Evolutionary conservation across 306 rosid genomes (phyloP), one percentile per base, ranked within the genome.

Genomic region (Vicia faba): DNA sequence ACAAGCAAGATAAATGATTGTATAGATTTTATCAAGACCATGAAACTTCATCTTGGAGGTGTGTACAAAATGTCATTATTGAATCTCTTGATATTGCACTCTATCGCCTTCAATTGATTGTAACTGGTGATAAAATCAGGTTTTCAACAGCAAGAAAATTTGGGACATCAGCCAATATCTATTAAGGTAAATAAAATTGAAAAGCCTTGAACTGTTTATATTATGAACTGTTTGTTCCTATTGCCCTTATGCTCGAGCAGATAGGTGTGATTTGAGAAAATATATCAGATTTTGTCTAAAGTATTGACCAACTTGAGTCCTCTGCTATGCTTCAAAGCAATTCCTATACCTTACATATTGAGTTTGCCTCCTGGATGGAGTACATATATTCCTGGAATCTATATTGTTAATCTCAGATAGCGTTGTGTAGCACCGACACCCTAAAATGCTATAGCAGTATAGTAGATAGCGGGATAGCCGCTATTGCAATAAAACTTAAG

Each of bases 1-100:
- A 86, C 97, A n/a, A 68, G 86, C 86, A 90, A 86, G 78, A 88
- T 90, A 62, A 71, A 81, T 70, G 97, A 93, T 36, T 86, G 95
- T 64, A 19, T 93, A 74, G 92, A 88, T 54, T 93, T 89, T 73
- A 86, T 93, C 58, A 70, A 81, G 61, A 71, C 87, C 79, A 76
- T 82, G 86, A 80, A 80, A 75, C 92, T 90, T 76, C 84, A 82
- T 75, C 73, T 76, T 49, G 80, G 75, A 71, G 96, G 93, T 88
- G 75, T 15, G 79, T 73, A 40, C 40, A 39, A 5, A 63, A 45
- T 62, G 49, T 38, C 36, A 35, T 62, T 48, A 71, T 64, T 51
- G 39, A 57, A 25, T 58, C 18, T 68, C 61, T 35, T 43, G 64
- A 54, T 54, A 12, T 15, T 25, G 38, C 38, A 33, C 38, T 7